Percentiles rank a stretch among this genome's conserved stretches.
Evolutionary conservation across 2,329 filamentous ascomycete genomes (phyloP).

Genomic region (Aspergillus pseudoviridinutans): DNA sequence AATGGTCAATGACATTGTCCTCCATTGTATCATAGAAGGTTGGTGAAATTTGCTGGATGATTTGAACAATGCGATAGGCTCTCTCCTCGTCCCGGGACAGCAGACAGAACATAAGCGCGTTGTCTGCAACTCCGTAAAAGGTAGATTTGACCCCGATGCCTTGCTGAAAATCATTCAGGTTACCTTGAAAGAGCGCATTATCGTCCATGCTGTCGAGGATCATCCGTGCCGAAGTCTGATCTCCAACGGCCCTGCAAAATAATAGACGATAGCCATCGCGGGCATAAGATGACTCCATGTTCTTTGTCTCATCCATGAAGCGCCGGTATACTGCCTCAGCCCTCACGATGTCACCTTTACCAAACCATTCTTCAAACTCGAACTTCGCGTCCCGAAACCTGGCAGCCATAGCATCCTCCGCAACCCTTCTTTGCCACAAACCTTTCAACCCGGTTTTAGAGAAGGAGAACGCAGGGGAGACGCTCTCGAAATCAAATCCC

Average conservation of each 20-base stretch:
- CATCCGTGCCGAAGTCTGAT: conserved; percentile 10
- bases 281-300: not conserved
- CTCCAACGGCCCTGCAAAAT: conserved; percentile 15
- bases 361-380: conserved; percentile 3
- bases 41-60: not conserved
- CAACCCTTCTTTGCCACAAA: conserved; percentile 10
- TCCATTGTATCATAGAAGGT: conserved; percentile 10
- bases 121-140: conserved; percentile 11
- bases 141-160: conserved; percentile 6
- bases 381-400: conserved; percentile 2
- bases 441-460: not conserved
- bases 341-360: conserved; percentile 2
- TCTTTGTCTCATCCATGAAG: conserved; percentile 9
- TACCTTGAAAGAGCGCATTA: not conserved
- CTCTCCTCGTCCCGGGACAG: conserved; percentile 12
- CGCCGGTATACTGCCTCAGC: conserved; percentile 1
- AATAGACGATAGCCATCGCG: not conserved
- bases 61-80: not conserved
- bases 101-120: conserved; percentile 13
- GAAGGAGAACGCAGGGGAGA: not conserved
- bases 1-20: conserved; percentile 10
- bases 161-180: conserved; percentile 7
- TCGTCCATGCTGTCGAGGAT: conserved; percentile 14
- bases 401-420: conserved; percentile 6
- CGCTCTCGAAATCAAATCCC: not conserved